Base-by-base conservation (phyloP, 345 rosid genomes). In the Melastoma malabathricum region DNA sequence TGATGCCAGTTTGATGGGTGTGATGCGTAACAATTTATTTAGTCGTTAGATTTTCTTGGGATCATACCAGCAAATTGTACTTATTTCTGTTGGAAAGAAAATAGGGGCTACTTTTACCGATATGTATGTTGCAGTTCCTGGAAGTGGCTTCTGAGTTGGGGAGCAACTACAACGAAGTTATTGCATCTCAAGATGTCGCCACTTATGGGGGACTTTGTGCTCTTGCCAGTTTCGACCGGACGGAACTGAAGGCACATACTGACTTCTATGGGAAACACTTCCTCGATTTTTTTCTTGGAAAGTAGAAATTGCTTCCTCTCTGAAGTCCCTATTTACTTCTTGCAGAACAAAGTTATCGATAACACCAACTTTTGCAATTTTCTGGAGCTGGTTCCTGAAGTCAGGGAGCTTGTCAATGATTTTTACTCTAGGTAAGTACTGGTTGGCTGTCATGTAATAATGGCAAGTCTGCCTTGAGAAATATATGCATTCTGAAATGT, bases 181-280 rank as follows among this genome's bases (percentile, higher is more conserved):
- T 93, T 81, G 99, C 99, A 50, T 67, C 99, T 60, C 99, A 93
- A 76, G 99, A 88, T 68, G 82, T 93, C 67, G 99, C 99, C 29
- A 93, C 92, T 12, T 93, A 88, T 43, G 99, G 99, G 20, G 99
- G 99, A 46, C 92, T 93, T 51, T 88, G 99, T 62, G 99, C 97
- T 3, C 87, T 93, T 69, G 96, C 99, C 34, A 85, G 94, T 72
- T 93, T 93, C 64, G 99, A 93, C 59, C 82, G 99, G 61, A 50
- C 89, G 18, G 99, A 93, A 58, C 63, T 93, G 46, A 93, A 93
- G 97, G 99, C 80, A 76, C 60, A 27, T 51, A 52, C 58, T 50
- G 47, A 23, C 22, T 31, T 12, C 25, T 34, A 27, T 13, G 43
- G 38, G 14, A 55, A 18, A 34, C 15, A 14, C 29, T 39, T 43